Percentiles rank a stretch among this genome's conserved stretches.
These are phyloP conservation scores for Zoysia pacifica DNA, from an alignment of 176 grass and related monocot genomes.

Conservation along the genomic window DNA sequence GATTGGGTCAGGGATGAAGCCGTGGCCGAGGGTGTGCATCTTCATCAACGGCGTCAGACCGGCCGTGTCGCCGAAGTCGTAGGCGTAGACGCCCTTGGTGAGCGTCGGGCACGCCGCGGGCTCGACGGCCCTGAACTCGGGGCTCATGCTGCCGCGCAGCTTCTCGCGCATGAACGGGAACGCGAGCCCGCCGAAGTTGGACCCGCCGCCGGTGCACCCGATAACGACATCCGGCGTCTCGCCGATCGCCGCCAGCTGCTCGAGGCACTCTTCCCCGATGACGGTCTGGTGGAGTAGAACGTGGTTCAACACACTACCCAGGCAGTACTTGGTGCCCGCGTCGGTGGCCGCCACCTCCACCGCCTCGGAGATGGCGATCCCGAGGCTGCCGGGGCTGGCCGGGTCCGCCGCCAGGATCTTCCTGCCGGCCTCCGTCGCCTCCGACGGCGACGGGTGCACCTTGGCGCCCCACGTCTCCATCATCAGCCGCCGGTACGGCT, in stretches of 20 bases:
- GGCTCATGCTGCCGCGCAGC: conserved; percentile 67
- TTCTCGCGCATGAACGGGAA: conserved; percentile 95
- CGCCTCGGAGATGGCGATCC: conserved; percentile 93
- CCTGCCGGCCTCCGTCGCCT: conserved; percentile 58
- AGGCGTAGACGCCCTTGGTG: conserved; percentile 81
- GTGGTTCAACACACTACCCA: conserved; percentile 95
- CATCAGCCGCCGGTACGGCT: conserved; percentile 87
- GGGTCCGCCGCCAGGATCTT: conserved; percentile 63
- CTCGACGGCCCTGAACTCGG: conserved; percentile 77
- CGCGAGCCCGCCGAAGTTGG: conserved; percentile 77
- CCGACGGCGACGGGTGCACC: conserved; percentile 83
- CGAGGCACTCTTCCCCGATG: conserved; percentile 88
- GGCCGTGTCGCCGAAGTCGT: conserved; percentile 82
- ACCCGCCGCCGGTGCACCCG: conserved; percentile 90
- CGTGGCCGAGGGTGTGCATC: conserved; percentile 97
- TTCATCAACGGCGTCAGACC: conserved; percentile 94
- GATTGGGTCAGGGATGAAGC: conserved; percentile 87
- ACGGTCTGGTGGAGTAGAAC: conserved; percentile 93
- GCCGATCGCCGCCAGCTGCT: conserved; percentile 71
- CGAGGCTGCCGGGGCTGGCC: conserved; percentile 78
- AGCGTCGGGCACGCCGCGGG: conserved; percentile 85
- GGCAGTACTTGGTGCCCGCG: conserved; percentile 88
- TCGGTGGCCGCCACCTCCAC: conserved; percentile 74
- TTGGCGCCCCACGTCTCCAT: conserved; percentile 98
- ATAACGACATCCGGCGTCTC: conserved; percentile 74